phyloP scores from a whole-genome alignment of 176 grass and related monocot genomes.

The Phoenix dactylifera region DNA sequence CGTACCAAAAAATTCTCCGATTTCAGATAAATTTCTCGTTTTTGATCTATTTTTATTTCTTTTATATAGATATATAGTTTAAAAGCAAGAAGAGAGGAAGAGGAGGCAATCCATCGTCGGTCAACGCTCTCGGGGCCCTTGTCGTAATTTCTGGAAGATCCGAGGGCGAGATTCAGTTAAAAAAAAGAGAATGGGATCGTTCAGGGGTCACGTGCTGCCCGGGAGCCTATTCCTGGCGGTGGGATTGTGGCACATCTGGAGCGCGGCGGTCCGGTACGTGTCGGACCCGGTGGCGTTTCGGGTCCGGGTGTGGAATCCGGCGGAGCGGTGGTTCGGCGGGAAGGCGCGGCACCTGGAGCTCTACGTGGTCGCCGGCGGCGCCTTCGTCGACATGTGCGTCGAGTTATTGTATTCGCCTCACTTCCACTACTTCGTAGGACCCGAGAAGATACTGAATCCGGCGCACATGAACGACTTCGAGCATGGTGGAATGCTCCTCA shows the following conservation, averaged over 20 bases:
- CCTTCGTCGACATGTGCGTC: conserved; percentile 78
- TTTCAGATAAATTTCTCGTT: too few relatives aligned
- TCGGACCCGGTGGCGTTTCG: conserved; percentile 39
- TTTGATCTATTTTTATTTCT: too few relatives aligned
- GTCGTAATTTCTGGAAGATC: neutral
- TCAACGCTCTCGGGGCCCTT: neutral
- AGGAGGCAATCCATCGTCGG: too few relatives aligned
- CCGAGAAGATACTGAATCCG: conserved; percentile 44
- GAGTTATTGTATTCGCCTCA: conserved; percentile 93
- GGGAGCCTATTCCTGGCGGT: conserved; percentile 72
- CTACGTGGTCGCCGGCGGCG: conserved; percentile 63
- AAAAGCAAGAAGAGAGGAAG: too few relatives aligned
- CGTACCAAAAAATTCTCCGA: too few relatives aligned
- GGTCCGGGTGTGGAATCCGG: conserved; percentile 58
- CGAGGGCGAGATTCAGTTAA: neutral
- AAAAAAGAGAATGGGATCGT: conserved; percentile 52
- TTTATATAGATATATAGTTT: too few relatives aligned
- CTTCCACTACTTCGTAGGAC: conserved; percentile 40
- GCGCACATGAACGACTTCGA: conserved; percentile 89
- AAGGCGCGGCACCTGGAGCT: conserved; percentile 46
- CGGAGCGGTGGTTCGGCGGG: conserved; percentile 8
- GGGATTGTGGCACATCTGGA: conserved; percentile 68
- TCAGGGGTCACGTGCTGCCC: conserved; percentile 77
- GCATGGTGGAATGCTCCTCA: conserved; percentile 88
- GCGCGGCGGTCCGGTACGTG: conserved; percentile 35